These are phyloP conservation scores for Podaxis sp. DNA, from an alignment of 768 basidiomycete genomes.

Conservation along the genomic window DNA sequence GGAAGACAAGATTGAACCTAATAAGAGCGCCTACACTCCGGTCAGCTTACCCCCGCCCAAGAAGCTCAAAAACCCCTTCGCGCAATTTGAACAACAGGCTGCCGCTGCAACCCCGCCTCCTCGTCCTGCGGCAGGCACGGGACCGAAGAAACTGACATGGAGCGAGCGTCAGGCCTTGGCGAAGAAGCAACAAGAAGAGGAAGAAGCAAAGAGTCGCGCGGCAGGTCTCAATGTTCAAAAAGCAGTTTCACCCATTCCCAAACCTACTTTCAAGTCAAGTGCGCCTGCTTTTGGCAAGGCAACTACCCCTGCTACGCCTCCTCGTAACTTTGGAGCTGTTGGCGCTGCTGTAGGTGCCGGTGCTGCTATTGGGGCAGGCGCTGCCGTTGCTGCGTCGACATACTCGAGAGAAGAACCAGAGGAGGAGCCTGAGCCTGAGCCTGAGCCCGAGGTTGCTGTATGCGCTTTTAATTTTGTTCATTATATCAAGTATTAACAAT, in stretches of 20 bases:
- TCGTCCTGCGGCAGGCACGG: slow-evolving; percentile 24
- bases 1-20: slow-evolving; percentile 82
- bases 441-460: slow-evolving; percentile 25
- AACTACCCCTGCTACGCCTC: slow-evolving; percentile 33
- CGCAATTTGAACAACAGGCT: slow-evolving; percentile 54
- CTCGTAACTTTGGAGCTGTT: slow-evolving; percentile 45
- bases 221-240: slow-evolving; percentile 45
- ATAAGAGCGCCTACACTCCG: slow-evolving; percentile 87
- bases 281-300: slow-evolving; percentile 49
- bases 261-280: slow-evolving; percentile 41
- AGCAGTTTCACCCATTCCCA: slow-evolving; percentile 30
- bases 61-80: slow-evolving; percentile 85
- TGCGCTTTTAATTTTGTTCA: slow-evolving; percentile 11
- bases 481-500: slow-evolving; percentile 5
- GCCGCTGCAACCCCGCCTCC: slow-evolving; percentile 27
- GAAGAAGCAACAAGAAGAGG: slow-evolving; percentile 83
- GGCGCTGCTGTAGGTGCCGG: slow-evolving; percentile 33
- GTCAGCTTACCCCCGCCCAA: slow-evolving; percentile 83
- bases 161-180: slow-evolving; percentile 89
- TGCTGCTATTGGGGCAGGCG: slow-evolving; percentile 31
- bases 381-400: slow-evolving; percentile 26
- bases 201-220: slow-evolving; percentile 61
- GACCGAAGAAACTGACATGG: slow-evolving; percentile 87
- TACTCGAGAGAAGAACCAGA: slow-evolving; percentile 28
- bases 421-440: slow-evolving; percentile 23